Evolutionary conservation across 257 asterid species (phyloP), one percentile per base, ranked within the genome.

Genomic region (Fraxinus excelsior): DNA sequence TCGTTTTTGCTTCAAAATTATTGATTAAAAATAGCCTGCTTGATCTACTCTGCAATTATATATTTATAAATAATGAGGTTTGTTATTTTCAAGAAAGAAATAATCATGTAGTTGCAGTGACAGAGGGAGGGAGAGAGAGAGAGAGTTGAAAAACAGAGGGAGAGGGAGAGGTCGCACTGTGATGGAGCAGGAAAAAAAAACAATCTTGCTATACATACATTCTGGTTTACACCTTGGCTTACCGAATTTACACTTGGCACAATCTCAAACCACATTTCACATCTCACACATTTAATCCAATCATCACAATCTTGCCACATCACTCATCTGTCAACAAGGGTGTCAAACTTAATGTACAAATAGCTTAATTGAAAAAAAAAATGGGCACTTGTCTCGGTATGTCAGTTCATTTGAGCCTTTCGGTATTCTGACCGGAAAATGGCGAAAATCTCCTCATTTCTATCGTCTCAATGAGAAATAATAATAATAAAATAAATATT

Each of bases 161-260:
- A 70, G 82, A 44, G 79, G 67, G 62, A 23, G 67, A 72, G 84
- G 82, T 79, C 78, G 78, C 83, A 79, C 67, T 76, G 82, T 72
- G 81, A 82, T 75, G 96, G 92, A 82, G 86, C 75, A 83, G 10
- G 90, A 92, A 81, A 82, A 77, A n/a, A n/a, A n/a, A n/a, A n/a
- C n/a, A n/a, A n/a, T n/a, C n/a, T n/a, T n/a, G n/a, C n/a, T n/a
- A n/a, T n/a, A n/a, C n/a, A n/a, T n/a, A n/a, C n/a, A n/a, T n/a
- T n/a, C n/a, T n/a, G n/a, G n/a, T n/a, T n/a, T n/a, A n/a, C n/a
- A n/a, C n/a, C n/a, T n/a, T n/a, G n/a, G n/a, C n/a, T n/a, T n/a
- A n/a, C n/a, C n/a, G n/a, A n/a, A n/a, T n/a, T n/a, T n/a, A n/a
- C n/a, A n/a, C n/a, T n/a, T n/a, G n/a, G n/a, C n/a, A n/a, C n/a